phyloP scores from a whole-genome alignment of 2,329 filamentous ascomycete species.

The Penicillium sp. region DNA sequence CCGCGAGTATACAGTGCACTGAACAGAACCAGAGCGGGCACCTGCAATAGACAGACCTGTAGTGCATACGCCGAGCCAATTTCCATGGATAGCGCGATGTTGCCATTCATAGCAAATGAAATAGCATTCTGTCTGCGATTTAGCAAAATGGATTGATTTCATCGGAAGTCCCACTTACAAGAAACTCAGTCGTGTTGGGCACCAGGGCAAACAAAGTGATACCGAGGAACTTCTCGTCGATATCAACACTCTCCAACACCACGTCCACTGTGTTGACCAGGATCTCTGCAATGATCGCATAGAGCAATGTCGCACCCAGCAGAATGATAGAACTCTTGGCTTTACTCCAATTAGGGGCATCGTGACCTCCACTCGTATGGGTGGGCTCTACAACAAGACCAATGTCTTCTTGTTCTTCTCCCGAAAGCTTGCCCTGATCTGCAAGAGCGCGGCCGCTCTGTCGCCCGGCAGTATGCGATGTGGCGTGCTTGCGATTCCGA shows the following conservation, averaged over 20 bases:
- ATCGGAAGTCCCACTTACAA: slow-evolving; percentile 58
- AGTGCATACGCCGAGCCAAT: slow-evolving; percentile 96
- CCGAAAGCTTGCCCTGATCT: slow-evolving; percentile 35
- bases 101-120: slow-evolving; percentile 99
- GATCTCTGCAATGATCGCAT: slow-evolving; percentile 96
- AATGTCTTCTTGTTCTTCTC: slow-evolving; percentile 49
- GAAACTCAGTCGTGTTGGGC: slow-evolving; percentile 95
- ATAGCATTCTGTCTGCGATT: slow-evolving; percentile 74
- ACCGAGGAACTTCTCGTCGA: slow-evolving; percentile 96
- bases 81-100: slow-evolving; percentile 98
- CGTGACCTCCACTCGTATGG: slow-evolving; percentile 69
- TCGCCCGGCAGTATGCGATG: slow-evolving; percentile 32
- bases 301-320: slow-evolving; percentile 82
- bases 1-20: slow-evolving; percentile 69
- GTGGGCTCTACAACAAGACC: slow-evolving; percentile 41
- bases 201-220: slow-evolving; percentile 96
- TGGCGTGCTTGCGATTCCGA: slow-evolving; percentile 51
- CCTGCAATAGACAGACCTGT: slow-evolving; percentile 92
- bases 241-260: slow-evolving; percentile 83
- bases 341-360: slow-evolving; percentile 97
- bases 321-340: slow-evolving; percentile 87
- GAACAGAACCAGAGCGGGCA: slow-evolving; percentile 88
- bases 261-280: slow-evolving; percentile 95
- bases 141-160: not conserved
- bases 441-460: slow-evolving; percentile 38